Base-by-base conservation (phyloP, 768 basidiomycete species). In the Mycena epipterygia region DNA sequence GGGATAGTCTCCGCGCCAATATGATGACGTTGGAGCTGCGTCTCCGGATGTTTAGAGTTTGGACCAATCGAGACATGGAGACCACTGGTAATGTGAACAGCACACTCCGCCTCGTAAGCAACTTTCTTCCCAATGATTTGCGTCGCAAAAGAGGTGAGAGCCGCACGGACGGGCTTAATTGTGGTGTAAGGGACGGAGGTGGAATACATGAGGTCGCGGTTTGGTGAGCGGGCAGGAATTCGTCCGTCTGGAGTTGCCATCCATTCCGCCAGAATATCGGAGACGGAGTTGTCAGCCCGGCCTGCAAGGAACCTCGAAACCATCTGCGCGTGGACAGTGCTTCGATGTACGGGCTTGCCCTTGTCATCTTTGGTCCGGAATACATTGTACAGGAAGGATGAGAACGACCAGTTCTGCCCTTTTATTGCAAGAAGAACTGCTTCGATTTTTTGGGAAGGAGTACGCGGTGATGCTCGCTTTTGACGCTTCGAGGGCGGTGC, bases 111-210 rank as follows among this genome's bases (percentile, higher is more conserved):
- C 23, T 67, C 65, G 1, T 39, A 1, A 2, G 19, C 65, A 11
- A 67, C 57, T 21, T 66, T 66, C 29, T 58, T 66, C 19, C 56
- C 64, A 23, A 66, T 59, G 1, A 19, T 66, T 23, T 58, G 56
- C 3, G 56, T 57, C 1, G 56, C 35, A 21, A 66, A 66, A 2
- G 63, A 29, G 1, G 63, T 64, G 13, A 64, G 51, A 12, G 63
- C 63, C 13, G 63, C 63, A 17, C 63, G 55, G 4, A 66, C 64
- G 8, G 65, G 65, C n/a, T 25, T 17, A 3, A 67, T 67, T 2
- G 49, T 29, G 27, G 56, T 67, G 37, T 49, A 57, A 5, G 33
- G 64, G 16, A 64, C 49, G 3, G 62, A 53, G 5, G 62, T 41
- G 3, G 62, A 64, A 51, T 30, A 64, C 62, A 64, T 64, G 27